Evolutionary conservation across 768 basidiomycete species (phyloP).

Genomic region (Pleurotus tuber-regium): DNA sequence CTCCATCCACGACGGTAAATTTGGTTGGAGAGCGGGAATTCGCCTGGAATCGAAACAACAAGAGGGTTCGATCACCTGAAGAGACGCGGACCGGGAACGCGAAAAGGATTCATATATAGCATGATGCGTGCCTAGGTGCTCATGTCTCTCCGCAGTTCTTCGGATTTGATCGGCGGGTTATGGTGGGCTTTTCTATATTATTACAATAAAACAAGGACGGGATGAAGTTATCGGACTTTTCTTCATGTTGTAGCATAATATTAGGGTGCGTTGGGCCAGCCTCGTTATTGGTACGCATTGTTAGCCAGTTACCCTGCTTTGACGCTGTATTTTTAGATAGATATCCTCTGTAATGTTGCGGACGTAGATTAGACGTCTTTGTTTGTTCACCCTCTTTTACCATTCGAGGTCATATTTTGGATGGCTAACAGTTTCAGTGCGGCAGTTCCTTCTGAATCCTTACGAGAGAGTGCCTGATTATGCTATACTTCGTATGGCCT

Average conservation of each 20-base stretch:
- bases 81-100: conserved; percentile 17
- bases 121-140: not conserved
- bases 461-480: too few species aligned
- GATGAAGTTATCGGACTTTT: not conserved
- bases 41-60: conserved; percentile 20
- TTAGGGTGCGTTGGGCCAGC: not conserved
- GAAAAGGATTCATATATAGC: conserved; percentile 17
- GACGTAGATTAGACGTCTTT: not conserved
- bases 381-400: not conserved
- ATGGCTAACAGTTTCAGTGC: too few species aligned
- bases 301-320: conserved; percentile 3
- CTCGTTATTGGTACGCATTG: not conserved
- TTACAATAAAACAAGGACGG: not conserved
- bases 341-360: not conserved
- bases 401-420: not conserved
- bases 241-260: conserved; percentile 4
- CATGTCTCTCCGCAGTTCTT: not conserved
- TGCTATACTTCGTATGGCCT: too few species aligned
- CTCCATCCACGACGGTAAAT: conserved; percentile 17
- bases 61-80: conserved; percentile 22
- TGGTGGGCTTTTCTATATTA: not conserved
- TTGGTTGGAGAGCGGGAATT: conserved; percentile 12
- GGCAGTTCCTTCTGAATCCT: too few species aligned
- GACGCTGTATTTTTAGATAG: conserved; percentile 8
- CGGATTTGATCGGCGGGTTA: not conserved